These are phyloP conservation scores for Cochliopodium minus DNA, from an alignment of 208 protist genomes.

Conservation along the genomic window DNA sequence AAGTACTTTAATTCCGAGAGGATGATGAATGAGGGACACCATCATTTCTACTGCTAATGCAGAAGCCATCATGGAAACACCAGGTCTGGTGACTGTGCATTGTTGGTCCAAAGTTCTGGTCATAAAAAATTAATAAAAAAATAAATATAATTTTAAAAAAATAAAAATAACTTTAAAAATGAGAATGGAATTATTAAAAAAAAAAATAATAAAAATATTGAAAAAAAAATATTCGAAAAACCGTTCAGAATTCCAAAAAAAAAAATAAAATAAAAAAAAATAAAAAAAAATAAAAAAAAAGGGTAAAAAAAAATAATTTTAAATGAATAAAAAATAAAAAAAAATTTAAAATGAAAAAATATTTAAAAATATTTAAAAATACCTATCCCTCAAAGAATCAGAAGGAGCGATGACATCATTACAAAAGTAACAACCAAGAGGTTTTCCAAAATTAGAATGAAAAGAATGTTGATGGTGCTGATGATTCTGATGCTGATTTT, in stretches of 20 bases:
- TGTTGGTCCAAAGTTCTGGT: slow-evolving; percentile 91
- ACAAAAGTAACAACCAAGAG: slow-evolving; percentile 94
- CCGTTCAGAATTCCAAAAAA: too few species aligned
- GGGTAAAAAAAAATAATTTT: too few species aligned
- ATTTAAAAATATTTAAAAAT: too few species aligned
- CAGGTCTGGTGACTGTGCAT: slow-evolving; percentile 87
- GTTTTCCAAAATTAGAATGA: neutral
- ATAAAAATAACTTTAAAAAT: too few species aligned
- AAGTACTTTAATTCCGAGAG: slow-evolving; percentile 38
- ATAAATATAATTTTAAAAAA: neutral
- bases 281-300: too few species aligned
- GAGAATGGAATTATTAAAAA: slow-evolving; percentile 4
- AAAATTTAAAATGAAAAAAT: too few species aligned
- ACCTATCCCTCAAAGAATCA: too few species aligned
- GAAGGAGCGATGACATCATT: slow-evolving; percentile 75
- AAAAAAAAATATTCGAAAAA: too few species aligned
- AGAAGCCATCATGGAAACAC: slow-evolving; percentile 69
- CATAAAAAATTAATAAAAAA: slow-evolving; percentile 39
- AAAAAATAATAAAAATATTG: too few species aligned
- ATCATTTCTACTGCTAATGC: slow-evolving; percentile 77
- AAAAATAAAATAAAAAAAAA: too few species aligned
- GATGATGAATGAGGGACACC: slow-evolving; percentile 72
- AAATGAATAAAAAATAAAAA: too few species aligned
- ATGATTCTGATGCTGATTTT: too few species aligned
- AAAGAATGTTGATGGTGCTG: neutral